Base-by-base conservation (phyloP, 148 eudicot species). In the Cornus suecica region DNA sequence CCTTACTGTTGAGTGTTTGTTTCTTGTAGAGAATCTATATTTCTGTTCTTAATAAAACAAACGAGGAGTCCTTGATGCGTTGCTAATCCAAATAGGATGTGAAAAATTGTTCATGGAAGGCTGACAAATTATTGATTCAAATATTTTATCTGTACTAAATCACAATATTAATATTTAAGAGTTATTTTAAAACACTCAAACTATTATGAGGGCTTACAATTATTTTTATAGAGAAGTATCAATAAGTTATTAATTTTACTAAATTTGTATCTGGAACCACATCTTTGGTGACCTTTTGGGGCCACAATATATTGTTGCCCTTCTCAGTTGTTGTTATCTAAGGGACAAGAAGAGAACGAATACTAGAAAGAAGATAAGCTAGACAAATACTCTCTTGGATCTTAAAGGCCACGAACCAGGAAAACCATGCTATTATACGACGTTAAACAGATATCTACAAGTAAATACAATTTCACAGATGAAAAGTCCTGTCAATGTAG, bases 211-310 rank as follows among this genome's bases (percentile, higher is more conserved):
- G 54, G 20, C 54, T 48, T 48, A 16, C 3, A 16, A 11, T 48
- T 13, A 48, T 11, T 48, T 3, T 16, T 48, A 48, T 48, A 48
- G 13, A 48, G 20, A 48, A 48, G 22, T 14, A 18, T 31, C 24
- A 66, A 10, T 13, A 65, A 10, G 42, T 34, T 15, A 18, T 31
- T 29, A 66, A 66, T 34, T 16, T 11, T 29, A 66, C 6, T 31
- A 29, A 24, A 24, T 31, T 29, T 66, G 41, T 29, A 66, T 66
- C 31, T 64, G n/a, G 34, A 30, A 31, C 24, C 32, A 16, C 32
- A 28, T 65, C 14, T 65, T 31, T 4, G 42, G 31, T 29, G 69
- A 42, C 69, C 13, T 65, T 65, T 65, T 31, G 69, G 69, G 69
- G 3, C 8, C 7, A 28, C 15, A 66, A 8, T 20, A 66, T 66